Base-by-base conservation (phyloP, 2,329 filamentous ascomycete species). In the Zymoseptoria tritici region DNA sequence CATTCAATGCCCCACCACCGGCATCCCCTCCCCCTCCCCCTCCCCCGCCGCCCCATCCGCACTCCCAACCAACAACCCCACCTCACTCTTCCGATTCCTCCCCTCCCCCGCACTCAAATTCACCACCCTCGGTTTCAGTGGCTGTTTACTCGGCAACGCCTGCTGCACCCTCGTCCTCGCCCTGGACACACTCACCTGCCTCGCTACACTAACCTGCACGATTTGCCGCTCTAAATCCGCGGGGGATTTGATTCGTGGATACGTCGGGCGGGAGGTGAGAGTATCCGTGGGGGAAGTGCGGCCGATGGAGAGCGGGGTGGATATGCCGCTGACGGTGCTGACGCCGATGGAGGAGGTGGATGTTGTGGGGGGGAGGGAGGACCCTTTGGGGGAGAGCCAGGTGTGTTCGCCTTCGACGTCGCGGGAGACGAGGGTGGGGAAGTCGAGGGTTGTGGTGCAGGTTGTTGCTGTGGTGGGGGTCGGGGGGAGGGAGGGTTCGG, bases 51-150 rank as follows among this genome's bases (percentile, higher is more conserved):
- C 36, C 36, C 5, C 26, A 29, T 29, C 8, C 26, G 26, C 26
- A 29, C 26, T 46, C 51, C 70, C 70, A 55, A 70, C 22, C 3
- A 24, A 63, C 52, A 71, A 57, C 2, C 69, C 70, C 24, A 69
- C 61, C 29, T 68, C 69, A 56, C 70, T 72, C 65, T 71, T 72
- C 49, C 71, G 62, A 51, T 69, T 67, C 58, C 64, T 66, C 36
- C 36, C 36, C 5, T 8, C 9, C 9, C 21, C 6, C 4, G 1
- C 26, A 9, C 55, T 60, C 60, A 74, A 54, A 50, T 73, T 68
- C 52, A 74, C 71, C 2, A 74, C 66, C 29, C 67, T 59, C 20
- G 72, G 72, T 22, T 64, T 54, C 13, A 73, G 42, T 11, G 70
- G 70, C 56, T 68, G 69, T 54, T 67, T 71, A 19, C 60, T 66